Conservation (phyloP, 2,329 filamentous ascomycete genomes). For the Neonectria hederae region DNA sequence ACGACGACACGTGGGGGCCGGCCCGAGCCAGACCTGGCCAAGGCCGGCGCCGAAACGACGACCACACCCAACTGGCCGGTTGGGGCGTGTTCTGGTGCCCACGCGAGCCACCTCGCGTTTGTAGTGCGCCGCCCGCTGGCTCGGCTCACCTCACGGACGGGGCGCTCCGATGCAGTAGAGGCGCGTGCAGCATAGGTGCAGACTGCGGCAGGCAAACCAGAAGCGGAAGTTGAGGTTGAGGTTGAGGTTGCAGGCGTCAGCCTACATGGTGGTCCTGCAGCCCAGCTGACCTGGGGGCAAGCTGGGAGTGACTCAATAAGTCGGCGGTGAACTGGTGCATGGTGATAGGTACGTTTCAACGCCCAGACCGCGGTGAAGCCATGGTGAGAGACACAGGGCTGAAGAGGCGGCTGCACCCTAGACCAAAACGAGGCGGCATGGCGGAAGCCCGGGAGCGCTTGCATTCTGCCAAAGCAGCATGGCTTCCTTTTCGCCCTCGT, state of each 20-base stretch:
- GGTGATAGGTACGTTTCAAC: background rate
- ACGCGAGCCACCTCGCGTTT: slow-evolving; percentile 28
- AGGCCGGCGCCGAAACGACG: slow-evolving; percentile 16
- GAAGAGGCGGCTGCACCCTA: slow-evolving; percentile 19
- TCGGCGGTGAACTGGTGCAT: slow-evolving; percentile 13
- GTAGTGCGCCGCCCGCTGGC: slow-evolving; percentile 22
- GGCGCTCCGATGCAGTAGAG: slow-evolving; percentile 3
- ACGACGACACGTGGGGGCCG: slow-evolving; percentile 43
- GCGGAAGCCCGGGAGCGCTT: slow-evolving; percentile 18
- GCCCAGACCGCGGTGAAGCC: slow-evolving; percentile 32
- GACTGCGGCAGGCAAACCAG: background rate
- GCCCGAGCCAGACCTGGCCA: slow-evolving; percentile 39
- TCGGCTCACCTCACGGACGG: slow-evolving; percentile 16
- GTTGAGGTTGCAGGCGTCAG: slow-evolving; percentile 33
- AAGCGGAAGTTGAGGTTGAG: slow-evolving; percentile 3
- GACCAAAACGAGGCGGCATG: slow-evolving; percentile 14
- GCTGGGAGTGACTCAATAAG: slow-evolving; percentile 18
- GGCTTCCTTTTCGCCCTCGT: slow-evolving; percentile 1
- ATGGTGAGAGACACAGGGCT: slow-evolving; percentile 31
- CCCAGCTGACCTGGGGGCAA: slow-evolving; percentile 31
- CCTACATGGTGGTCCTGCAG: slow-evolving; percentile 30
- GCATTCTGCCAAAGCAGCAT: slow-evolving; percentile 20
- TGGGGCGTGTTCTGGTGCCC: slow-evolving; percentile 17
- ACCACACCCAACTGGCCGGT: slow-evolving; percentile 20
- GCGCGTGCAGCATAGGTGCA: background rate